Conservation (phyloP, 768 basidiomycete species). For the Cystofilobasidium ferigula region DNA sequence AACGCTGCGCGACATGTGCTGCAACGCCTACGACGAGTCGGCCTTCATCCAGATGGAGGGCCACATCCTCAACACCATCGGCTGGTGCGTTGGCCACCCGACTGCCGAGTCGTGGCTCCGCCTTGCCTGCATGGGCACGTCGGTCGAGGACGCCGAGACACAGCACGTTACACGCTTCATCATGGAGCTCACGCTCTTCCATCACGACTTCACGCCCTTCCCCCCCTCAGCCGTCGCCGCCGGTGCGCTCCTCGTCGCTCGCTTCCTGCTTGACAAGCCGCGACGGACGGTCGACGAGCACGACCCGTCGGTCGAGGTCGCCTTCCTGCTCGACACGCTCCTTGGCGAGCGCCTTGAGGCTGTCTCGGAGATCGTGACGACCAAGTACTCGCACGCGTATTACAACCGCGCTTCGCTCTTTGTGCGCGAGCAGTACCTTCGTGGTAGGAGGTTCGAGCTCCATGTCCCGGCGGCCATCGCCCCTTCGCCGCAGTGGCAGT, state of each 20-base stretch:
- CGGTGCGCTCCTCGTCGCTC: slow-evolving; percentile 75
- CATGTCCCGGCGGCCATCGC: not conserved
- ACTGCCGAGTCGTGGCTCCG: slow-evolving; percentile 97
- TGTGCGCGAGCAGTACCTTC: slow-evolving; percentile 81
- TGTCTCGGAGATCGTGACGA: slow-evolving; percentile 6
- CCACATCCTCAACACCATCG: slow-evolving; percentile 87
- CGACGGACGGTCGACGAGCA: slow-evolving; percentile 41
- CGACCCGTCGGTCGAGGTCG: slow-evolving; percentile 3
- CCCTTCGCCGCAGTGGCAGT: not conserved
- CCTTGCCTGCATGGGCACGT: slow-evolving; percentile 38
- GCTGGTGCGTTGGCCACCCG: slow-evolving; percentile 92
- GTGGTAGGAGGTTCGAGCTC: slow-evolving; percentile 6
- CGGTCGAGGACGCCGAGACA: slow-evolving; percentile 72
- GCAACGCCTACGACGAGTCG: slow-evolving; percentile 88
- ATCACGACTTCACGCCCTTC: slow-evolving; percentile 82
- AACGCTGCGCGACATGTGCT: slow-evolving; percentile 88
- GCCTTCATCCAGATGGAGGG: slow-evolving; percentile 99
- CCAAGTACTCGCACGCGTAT: slow-evolving; percentile 61
- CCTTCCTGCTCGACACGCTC: slow-evolving; percentile 66
- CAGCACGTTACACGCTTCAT: slow-evolving; percentile 93
- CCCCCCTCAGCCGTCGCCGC: slow-evolving; percentile 73
- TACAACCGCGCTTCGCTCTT: slow-evolving; percentile 91
- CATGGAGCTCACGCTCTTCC: slow-evolving; percentile 98
- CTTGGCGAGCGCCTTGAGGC: slow-evolving; percentile 52
- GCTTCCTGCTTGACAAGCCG: slow-evolving; percentile 70